Base-by-base conservation (phyloP, 2,329 filamentous ascomycete genomes). In the Myriangium duriaei region DNA sequence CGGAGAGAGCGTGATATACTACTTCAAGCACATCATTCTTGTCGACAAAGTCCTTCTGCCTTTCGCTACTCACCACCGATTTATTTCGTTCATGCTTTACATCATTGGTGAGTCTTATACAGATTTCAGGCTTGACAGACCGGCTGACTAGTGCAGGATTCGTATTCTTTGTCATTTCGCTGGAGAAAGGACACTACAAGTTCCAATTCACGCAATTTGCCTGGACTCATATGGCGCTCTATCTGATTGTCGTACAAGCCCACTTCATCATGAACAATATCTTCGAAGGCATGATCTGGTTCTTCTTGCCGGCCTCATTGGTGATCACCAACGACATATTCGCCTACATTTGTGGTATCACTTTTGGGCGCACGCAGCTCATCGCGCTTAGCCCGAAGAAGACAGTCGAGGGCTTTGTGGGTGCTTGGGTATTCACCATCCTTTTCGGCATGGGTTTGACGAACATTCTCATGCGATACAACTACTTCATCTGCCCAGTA, bases 251-350 rank as follows among this genome's bases (percentile, higher is more conserved):
- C 28, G 87, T 94, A 4, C 87, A 98, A 62, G 87, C 91, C 11
- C 91, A 98, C 60, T 98, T 98, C 60, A 85, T 96, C 65, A 96
- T 98, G 84, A 98, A 98, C 72, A 98, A 98, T 62, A 81, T 98
- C 48, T 92, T 98, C 51, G 91, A 98, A 65, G 91, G 91, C 65
- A 86, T 98, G 82, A 93, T 98, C 58, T 98, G 91, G 91, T 96
- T 98, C 70, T 95, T 96, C 72, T 65, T 98, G 31, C 91, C 91
- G 5, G 87, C 85, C 5, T 80, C 85, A 37, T 74, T 98, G 51
- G 91, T 98, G 58, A 94, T 98, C 57, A 95, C 84, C 46, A 98
- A 98, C 61, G 91, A 98, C 57, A 98, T 98, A 47, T 96, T 92
- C 53, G 91, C 91, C 51, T 98, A 98, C 59, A 77, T 98, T 44